Conservation (phyloP, 352 stramenopile species). For the Phytophthora crassamura region DNA sequence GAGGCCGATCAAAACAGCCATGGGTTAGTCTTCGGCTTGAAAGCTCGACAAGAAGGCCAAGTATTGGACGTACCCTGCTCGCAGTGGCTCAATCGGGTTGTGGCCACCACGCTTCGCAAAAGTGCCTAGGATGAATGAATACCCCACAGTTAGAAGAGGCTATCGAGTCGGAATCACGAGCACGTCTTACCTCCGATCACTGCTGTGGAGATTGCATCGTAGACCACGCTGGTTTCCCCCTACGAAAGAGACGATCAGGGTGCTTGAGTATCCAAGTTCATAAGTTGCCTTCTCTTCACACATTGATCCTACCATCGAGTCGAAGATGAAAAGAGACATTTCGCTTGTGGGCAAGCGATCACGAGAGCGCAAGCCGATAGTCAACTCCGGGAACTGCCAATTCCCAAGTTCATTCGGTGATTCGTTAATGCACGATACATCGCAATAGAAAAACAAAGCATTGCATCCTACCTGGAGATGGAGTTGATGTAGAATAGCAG, state of each 20-base stretch:
- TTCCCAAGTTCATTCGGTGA: background rate
- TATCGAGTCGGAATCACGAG: background rate
- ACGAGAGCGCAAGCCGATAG: conserved; percentile 45
- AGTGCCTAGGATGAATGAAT: conserved; percentile 38
- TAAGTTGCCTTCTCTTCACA: background rate
- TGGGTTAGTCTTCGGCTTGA: background rate
- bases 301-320: conserved; percentile 55
- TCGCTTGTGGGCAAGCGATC: conserved; percentile 33
- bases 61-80: conserved; percentile 45
- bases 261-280: background rate
- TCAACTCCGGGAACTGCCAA: conserved; percentile 48
- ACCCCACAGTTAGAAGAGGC: background rate
- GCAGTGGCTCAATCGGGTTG: conserved; percentile 79
- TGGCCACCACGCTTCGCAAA: conserved; percentile 71
- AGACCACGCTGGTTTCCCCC: conserved; percentile 72
- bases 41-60: background rate
- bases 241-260: conserved; percentile 15
- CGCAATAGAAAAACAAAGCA: background rate
- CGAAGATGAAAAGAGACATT: conserved; percentile 66
- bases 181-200: conserved; percentile 64
- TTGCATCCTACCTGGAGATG: conserved; percentile 31
- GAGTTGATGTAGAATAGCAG: conserved; percentile 46
- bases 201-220: conserved; percentile 50
- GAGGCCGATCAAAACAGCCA: conserved; percentile 6
- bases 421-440: background rate